phyloP scores from a whole-genome alignment of 345 rosid species.

The Camelina sativa region DNA sequence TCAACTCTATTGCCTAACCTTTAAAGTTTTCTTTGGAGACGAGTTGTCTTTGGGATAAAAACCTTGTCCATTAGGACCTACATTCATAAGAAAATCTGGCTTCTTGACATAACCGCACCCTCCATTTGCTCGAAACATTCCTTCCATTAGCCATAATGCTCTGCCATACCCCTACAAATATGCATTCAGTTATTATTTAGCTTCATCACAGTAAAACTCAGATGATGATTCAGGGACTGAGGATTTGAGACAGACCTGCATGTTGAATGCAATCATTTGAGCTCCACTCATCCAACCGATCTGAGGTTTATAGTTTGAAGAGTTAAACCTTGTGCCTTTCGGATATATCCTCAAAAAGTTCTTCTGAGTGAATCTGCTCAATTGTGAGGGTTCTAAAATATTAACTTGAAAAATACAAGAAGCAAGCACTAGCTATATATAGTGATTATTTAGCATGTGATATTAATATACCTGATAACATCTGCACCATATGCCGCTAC shows the following conservation, averaged over 20 bases:
- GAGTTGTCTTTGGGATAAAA: conserved; percentile 58
- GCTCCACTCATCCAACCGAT: conserved; percentile 79
- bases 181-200: background rate
- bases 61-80: conserved; percentile 47
- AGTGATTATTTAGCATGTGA: conserved; percentile 3
- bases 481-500: conserved; percentile 42
- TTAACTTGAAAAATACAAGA: conserved; percentile 4
- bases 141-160: conserved; percentile 88
- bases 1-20: conserved; percentile 48
- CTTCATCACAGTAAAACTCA: background rate
- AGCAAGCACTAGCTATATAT: conserved; percentile 9
- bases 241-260: conserved; percentile 65
- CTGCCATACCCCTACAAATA: conserved; percentile 72
- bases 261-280: conserved; percentile 90
- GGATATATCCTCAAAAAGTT: conserved; percentile 64
- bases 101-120: conserved; percentile 93
- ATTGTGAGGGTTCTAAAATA: background rate
- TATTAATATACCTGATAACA: conserved; percentile 41
- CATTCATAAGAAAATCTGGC: conserved; percentile 66
- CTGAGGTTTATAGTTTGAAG: conserved; percentile 68
- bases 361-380: conserved; percentile 54
- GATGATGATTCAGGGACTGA: background rate
- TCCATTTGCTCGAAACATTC: conserved; percentile 91
- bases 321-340: conserved; percentile 60
- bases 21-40: conserved; percentile 60